Evolutionary conservation across 345 rosid species (phyloP).

Genomic region (Euphorbia lathyris): DNA sequence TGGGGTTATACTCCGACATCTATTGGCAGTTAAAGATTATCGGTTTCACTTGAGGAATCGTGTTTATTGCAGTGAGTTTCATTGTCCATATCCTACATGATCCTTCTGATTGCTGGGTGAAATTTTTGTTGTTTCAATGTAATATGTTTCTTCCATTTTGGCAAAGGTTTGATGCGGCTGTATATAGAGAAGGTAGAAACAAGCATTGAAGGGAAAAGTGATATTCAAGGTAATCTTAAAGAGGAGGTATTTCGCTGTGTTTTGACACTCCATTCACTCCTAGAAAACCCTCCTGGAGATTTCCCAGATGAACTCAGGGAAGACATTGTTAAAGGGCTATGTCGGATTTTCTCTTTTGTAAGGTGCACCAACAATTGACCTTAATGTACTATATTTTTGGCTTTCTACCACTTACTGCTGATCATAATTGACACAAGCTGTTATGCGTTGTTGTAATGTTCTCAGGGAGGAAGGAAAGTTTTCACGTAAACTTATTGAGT

Average conservation of each 20-base stretch:
- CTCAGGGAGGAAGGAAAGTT: slow-evolving; percentile 91
- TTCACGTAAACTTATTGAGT: slow-evolving; percentile 85
- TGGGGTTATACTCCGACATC: slow-evolving; percentile 72
- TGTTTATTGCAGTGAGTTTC: slow-evolving; percentile 60
- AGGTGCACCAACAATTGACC: slow-evolving; percentile 41
- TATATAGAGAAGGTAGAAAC: slow-evolving; percentile 70
- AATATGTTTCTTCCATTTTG: slow-evolving; percentile 24
- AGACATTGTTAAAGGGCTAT: slow-evolving; percentile 58
- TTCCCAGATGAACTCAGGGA: slow-evolving; percentile 62
- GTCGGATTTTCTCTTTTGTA: slow-evolving; percentile 57
- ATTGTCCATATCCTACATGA: slow-evolving; percentile 5
- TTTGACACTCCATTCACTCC: slow-evolving; percentile 67
- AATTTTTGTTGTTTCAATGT: not conserved
- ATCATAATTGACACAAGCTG: slow-evolving; percentile 15
- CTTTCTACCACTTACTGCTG: not conserved
- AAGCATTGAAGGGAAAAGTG: slow-evolving; percentile 45
- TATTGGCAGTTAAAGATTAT: slow-evolving; percentile 61
- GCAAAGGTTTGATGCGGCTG: slow-evolving; percentile 58
- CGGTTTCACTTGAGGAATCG: slow-evolving; percentile 74
- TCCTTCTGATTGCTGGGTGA: slow-evolving; percentile 12
- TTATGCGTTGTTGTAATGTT: slow-evolving; percentile 19
- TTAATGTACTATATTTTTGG: slow-evolving; percentile 12
- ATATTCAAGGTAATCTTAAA: slow-evolving; percentile 48
- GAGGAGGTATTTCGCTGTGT: slow-evolving; percentile 76
- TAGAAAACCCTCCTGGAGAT: slow-evolving; percentile 90